A percentile compares a stretch with the other conserved stretches of the same genome.
Conservation (phyloP, 1,284 basidiomycete species). For the Puccinia novopanici region DNA sequence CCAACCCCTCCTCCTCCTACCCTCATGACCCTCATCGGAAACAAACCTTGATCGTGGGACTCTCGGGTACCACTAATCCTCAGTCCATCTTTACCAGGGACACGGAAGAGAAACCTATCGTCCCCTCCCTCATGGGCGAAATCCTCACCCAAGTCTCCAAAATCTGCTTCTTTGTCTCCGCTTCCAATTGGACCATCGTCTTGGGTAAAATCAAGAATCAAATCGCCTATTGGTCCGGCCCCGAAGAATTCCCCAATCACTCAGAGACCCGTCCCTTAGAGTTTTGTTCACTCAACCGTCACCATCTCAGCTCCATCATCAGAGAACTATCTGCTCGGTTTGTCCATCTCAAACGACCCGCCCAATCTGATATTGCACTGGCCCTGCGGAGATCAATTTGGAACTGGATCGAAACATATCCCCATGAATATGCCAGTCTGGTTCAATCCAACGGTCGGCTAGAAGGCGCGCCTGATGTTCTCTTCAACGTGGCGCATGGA, state of each 20-base stretch:
- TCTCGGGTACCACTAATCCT: neutral
- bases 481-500: constrained; percentile 58
- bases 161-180: constrained; percentile 82
- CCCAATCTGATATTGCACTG: constrained; percentile 72
- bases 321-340: constrained; percentile 78
- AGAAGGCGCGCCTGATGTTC: constrained; percentile 58
- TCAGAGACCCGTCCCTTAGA: constrained; percentile 75
- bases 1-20: constrained; percentile 51
- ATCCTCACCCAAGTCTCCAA: constrained; percentile 65
- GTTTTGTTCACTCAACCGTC: constrained; percentile 70
- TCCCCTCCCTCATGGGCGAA: constrained; percentile 51
- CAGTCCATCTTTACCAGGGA: constrained; percentile 15
- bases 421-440: constrained; percentile 75
- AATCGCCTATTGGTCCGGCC: constrained; percentile 68
- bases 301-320: constrained; percentile 67
- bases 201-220: constrained; percentile 72
- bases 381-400: constrained; percentile 79
- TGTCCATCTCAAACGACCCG: constrained; percentile 76
- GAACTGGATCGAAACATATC: constrained; percentile 86
- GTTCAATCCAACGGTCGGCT: constrained; percentile 62
- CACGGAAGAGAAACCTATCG: constrained; percentile 40
- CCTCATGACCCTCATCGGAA: constrained; percentile 29
- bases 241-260: constrained; percentile 64
- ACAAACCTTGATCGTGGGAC: constrained; percentile 26
- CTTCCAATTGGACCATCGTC: constrained; percentile 84